Evolutionary conservation across 2,329 filamentous ascomycete species (phyloP).

Genomic region (Didymella segeticola): DNA sequence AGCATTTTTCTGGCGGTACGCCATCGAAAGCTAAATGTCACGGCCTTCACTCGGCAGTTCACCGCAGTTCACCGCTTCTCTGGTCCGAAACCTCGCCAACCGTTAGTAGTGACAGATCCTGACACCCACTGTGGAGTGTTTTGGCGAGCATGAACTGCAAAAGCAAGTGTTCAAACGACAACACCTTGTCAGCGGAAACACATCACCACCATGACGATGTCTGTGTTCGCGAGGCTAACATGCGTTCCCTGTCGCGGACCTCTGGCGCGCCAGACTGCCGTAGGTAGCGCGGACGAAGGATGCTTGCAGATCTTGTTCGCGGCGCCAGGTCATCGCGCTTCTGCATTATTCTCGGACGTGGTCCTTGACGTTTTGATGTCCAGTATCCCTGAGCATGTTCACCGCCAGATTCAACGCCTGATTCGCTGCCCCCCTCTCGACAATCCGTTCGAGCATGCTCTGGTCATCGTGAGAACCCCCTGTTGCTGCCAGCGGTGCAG

Average conservation of each 20-base stretch:
- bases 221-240: conserved; percentile 44
- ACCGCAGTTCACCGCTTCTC: conserved; percentile 44
- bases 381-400: conserved; percentile 49
- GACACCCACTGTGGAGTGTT: conserved; percentile 24
- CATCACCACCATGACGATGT: conserved; percentile 48
- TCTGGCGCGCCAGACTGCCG: conserved; percentile 46
- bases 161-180: conserved; percentile 21
- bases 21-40: conserved; percentile 34
- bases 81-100: conserved; percentile 21
- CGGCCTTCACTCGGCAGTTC: conserved; percentile 42
- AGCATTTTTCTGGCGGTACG: conserved; percentile 30
- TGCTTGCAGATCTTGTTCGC: conserved; percentile 51
- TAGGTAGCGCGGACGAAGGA: conserved; percentile 40
- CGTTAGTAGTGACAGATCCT: conserved; percentile 21
- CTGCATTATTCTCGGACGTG: conserved; percentile 39
- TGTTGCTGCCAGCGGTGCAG: conserved; percentile 26
- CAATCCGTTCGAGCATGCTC: conserved; percentile 24
- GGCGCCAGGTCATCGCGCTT: conserved; percentile 50
- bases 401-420: conserved; percentile 39
- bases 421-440: conserved; percentile 45
- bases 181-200: conserved; percentile 41
- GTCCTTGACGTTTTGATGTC: conserved; percentile 34
- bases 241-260: conserved; percentile 43
- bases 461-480: conserved; percentile 32
- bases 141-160: conserved; percentile 23